Base-by-base conservation (phyloP, 2,329 filamentous ascomycete genomes). In the Fusarium domesticum region DNA sequence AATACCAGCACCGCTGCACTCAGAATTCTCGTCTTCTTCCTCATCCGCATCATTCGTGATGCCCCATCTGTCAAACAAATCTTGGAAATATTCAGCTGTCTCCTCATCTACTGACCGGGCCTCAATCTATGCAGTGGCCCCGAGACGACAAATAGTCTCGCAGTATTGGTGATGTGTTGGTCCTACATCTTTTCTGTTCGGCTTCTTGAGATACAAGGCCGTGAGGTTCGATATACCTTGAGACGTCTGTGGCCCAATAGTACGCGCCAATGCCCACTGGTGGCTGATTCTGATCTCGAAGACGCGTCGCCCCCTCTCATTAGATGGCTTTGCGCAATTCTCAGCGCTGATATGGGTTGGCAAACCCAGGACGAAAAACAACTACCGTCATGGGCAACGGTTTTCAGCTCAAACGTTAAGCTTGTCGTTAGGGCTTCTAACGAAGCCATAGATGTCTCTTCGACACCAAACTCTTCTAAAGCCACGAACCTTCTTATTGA, bases 191-290 rank as follows among this genome's bases (percentile, higher is more conserved):
- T 47, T 15, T 39, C 25, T 0, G 23, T 32, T 32, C 18, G 32
- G 33, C 23, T 47, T 36, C 44, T 47, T n/a, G 36, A 47, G 16
- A 43, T 43, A 18, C 32, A 47, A 43, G 32, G 44, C 20, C 36
- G 36, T 5, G 7, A 15, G 16, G 39, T 43, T 15, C 18, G 6
- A 32, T 47, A 43, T n/a, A 43, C 17, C 4, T n/a, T 25, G 15
- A 18, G 39, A 20, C 37, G 37, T 20, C 16, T 44, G 6, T 44
- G 32, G 37, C 42, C 42, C 6, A 25, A 32, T n/a, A n/a, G n/a
- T 18, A 31, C 6, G 5, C 2, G 17, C 16, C 6, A 39, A 32
- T 4, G 6, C 17, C 18, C 18, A 17, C 2, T 8, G 10, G 15
- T 5, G 0, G 15, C 35, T 8, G 32, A 44, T 28, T 11, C 39